phyloP scores from a whole-genome alignment of 2,329 filamentous ascomycete species.

The Hirsutella thompsonii region DNA sequence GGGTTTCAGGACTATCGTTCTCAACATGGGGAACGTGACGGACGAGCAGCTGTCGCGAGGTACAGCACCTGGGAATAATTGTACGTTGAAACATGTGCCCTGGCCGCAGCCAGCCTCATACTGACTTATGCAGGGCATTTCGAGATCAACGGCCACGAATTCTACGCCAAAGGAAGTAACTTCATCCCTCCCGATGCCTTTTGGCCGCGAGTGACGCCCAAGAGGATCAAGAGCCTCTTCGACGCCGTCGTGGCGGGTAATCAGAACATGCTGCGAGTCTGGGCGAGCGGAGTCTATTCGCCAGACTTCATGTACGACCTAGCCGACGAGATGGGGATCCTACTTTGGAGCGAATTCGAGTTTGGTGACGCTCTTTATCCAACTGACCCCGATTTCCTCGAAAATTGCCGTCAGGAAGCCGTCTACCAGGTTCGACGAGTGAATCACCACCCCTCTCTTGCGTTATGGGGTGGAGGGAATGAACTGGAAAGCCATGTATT shows the following conservation, averaged over 20 bases:
- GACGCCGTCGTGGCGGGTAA: conserved; percentile 39
- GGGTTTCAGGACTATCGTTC: conserved; percentile 30
- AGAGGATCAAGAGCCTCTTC: conserved; percentile 32
- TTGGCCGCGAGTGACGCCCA: conserved; percentile 32
- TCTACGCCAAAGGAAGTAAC: conserved; percentile 33
- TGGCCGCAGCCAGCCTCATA: too few relatives aligned
- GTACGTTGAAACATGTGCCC: conserved; percentile 10
- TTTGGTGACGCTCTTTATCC: conserved; percentile 50
- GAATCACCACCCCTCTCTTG: conserved; percentile 45
- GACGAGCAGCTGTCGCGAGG: conserved; percentile 38
- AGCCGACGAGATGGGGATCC: conserved; percentile 46
- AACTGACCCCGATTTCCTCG: conserved; percentile 36
- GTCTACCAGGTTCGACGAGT: conserved; percentile 46
- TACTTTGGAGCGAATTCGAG: conserved; percentile 52
- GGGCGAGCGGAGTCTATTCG: conserved; percentile 46
- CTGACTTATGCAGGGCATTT: conserved; percentile 26
- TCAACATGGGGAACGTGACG: conserved; percentile 41
- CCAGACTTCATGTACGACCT: conserved; percentile 51
- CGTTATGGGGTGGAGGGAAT: conserved; percentile 43
- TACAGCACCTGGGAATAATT: conserved; percentile 25
- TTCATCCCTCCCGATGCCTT: conserved; percentile 9
- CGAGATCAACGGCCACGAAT: conserved; percentile 43
- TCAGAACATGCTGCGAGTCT: conserved; percentile 52
- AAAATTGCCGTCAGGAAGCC: conserved; percentile 41
- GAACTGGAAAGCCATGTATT: conserved; percentile 46